A percentile compares a stretch with the other conserved stretches of the same genome.
Evolutionary conservation across 108 stramenopile genomes (phyloP).

Genomic region (Asterionellopsis glacialis): DNA sequence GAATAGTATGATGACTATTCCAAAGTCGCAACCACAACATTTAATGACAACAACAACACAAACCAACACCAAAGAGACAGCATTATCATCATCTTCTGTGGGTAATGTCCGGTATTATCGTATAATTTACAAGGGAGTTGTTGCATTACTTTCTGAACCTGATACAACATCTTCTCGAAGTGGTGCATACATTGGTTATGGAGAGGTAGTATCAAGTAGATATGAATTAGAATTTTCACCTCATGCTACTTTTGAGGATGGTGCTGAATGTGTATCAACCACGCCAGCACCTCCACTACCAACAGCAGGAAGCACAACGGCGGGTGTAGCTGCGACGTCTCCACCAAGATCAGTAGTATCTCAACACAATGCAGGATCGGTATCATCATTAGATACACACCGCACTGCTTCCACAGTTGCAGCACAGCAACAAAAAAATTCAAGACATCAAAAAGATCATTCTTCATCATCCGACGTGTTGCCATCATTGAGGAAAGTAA

Average conservation of each 20-base stretch:
- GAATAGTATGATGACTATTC: too few relatives aligned
- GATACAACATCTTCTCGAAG: conserved; percentile 16
- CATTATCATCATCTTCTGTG: too few relatives aligned
- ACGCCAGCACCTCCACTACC: too few relatives aligned
- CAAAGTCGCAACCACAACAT: not conserved
- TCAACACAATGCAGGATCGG: conserved; percentile 1
- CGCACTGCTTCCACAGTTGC: not conserved
- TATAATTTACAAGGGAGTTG: conserved; percentile 59
- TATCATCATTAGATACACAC: conserved; percentile 5
- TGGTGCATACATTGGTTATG: conserved; percentile 64
- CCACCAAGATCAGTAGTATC: conserved; percentile 2
- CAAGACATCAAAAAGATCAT: not conserved
- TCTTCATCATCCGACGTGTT: too few relatives aligned
- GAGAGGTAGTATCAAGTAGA: conserved; percentile 52
- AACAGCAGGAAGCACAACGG: not conserved
- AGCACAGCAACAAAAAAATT: not conserved
- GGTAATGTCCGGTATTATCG: conserved; percentile 51
- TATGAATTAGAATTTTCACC: conserved; percentile 2
- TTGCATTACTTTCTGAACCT: conserved; percentile 39
- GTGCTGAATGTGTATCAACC: too few relatives aligned
- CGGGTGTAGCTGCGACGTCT: not conserved
- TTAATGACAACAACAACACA: not conserved
- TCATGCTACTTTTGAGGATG: not conserved
- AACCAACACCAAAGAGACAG: not conserved
- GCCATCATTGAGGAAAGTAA: conserved; percentile 30